These are phyloP conservation scores for Mycena floridula DNA, from an alignment of 768 basidiomycete species.

Conservation along the genomic window DNA sequence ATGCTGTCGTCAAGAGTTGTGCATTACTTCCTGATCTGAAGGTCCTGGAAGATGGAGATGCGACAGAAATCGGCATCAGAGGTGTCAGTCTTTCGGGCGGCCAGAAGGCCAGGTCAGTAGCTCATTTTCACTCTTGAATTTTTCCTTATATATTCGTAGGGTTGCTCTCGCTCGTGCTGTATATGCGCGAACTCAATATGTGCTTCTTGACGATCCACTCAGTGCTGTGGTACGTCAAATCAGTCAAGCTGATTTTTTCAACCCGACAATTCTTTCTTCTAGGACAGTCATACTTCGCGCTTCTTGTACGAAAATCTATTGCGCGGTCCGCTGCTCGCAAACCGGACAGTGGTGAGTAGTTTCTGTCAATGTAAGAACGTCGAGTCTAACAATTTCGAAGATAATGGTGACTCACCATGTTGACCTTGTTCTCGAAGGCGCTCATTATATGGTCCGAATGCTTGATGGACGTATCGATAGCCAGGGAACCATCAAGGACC, in stretches of 20 bases:
- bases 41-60: slow-evolving; percentile 81
- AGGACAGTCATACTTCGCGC: slow-evolving; percentile 67
- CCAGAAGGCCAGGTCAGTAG: slow-evolving; percentile 70
- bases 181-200: slow-evolving; percentile 62
- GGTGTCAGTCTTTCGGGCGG: slow-evolving; percentile 77
- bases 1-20: slow-evolving; percentile 76
- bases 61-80: slow-evolving; percentile 77
- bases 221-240: slow-evolving; percentile 78
- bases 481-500: slow-evolving; percentile 61
- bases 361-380: not conserved
- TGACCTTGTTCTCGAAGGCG: slow-evolving; percentile 71
- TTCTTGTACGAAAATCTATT: slow-evolving; percentile 60
- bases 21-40: slow-evolving; percentile 77
- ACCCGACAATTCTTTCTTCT: too few relatives aligned
- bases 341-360: slow-evolving; percentile 53
- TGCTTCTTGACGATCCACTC: slow-evolving; percentile 76
- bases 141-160: slow-evolving; percentile 24
- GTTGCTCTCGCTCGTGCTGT: slow-evolving; percentile 81
- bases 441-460: slow-evolving; percentile 71
- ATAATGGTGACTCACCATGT: slow-evolving; percentile 81
- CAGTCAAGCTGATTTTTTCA: too few relatives aligned
- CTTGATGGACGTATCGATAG: slow-evolving; percentile 77
- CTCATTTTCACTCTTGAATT: slow-evolving; percentile 17
- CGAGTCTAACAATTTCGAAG: slow-evolving; percentile 24
- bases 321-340: slow-evolving; percentile 55